Percentiles rank a stretch among this genome's conserved stretches.
Conservation (phyloP, 371 early-diverging fungal species). For the Funneliformis caledonium region DNA sequence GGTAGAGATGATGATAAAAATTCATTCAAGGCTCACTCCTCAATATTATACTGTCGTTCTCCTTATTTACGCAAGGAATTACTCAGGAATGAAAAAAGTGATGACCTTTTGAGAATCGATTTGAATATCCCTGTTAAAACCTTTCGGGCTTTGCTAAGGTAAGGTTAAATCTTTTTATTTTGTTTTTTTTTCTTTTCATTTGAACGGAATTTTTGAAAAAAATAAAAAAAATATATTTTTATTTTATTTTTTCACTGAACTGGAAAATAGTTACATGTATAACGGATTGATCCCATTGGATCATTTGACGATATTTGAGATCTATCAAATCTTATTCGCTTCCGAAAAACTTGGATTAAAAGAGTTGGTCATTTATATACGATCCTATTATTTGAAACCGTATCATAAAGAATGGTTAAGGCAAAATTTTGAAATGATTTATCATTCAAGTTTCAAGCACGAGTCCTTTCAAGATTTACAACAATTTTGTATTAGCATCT, state of each 20-base stretch:
- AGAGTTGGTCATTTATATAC: background rate
- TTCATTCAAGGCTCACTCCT: slow-evolving; percentile 20
- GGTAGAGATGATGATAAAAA: slow-evolving; percentile 4
- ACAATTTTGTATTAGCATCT: background rate
- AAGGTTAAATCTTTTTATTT: background rate
- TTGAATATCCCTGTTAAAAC: background rate
- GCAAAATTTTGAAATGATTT: background rate
- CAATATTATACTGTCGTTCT: slow-evolving; percentile 20
- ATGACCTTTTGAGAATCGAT: background rate
- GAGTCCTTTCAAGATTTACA: background rate
- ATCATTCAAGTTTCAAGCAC: background rate
- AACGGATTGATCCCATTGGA: background rate
- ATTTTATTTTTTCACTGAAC: background rate
- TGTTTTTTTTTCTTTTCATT: background rate
- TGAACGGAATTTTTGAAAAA: too few relatives aligned
- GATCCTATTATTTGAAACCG: background rate
- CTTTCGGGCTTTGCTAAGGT: background rate
- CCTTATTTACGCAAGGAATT: slow-evolving; percentile 6
- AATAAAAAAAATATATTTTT: too few relatives aligned
- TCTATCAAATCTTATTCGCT: background rate
- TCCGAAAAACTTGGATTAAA: background rate
- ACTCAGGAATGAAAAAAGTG: background rate
- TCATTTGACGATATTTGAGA: background rate
- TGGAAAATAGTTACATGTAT: background rate
- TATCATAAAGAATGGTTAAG: background rate